These are phyloP conservation scores for Aspergillus hancockii DNA, from an alignment of 495 filamentous ascomycete species.

Conservation along the genomic window DNA sequence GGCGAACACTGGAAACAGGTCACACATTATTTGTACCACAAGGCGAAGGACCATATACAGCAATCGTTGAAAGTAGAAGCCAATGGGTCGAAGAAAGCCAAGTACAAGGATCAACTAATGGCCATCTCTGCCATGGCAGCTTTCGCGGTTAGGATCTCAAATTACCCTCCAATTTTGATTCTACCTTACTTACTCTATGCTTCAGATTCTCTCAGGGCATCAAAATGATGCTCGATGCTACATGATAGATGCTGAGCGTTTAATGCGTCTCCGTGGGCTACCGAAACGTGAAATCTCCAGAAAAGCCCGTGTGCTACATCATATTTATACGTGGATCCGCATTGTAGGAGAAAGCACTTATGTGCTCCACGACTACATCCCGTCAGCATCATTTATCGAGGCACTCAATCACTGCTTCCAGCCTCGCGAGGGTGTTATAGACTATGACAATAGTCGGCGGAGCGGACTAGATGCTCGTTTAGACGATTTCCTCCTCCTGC, in stretches of 20 bases:
- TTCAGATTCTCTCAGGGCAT: conserved; percentile 34
- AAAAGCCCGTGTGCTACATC: conserved; percentile 36
- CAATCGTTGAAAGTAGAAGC: conserved; percentile 32
- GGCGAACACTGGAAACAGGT: conserved; percentile 28
- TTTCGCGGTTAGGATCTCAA: conserved; percentile 27
- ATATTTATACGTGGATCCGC: conserved; percentile 39
- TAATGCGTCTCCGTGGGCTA: conserved; percentile 32
- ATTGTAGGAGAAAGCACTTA: conserved; percentile 41
- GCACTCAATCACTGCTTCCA: conserved; percentile 22
- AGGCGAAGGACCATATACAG: conserved; percentile 37
- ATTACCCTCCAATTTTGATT: neutral
- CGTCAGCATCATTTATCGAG: conserved; percentile 28
- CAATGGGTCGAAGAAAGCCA: conserved; percentile 32
- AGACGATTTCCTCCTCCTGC: conserved; percentile 37
- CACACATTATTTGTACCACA: conserved; percentile 27
- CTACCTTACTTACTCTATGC: conserved; percentile 1
- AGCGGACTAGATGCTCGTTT: conserved; percentile 25
- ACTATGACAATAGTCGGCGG: neutral
- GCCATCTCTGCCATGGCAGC: conserved; percentile 33
- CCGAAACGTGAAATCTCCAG: conserved; percentile 36
- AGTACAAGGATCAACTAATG: conserved; percentile 46
- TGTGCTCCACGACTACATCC: conserved; percentile 33
- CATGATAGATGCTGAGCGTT: conserved; percentile 35
- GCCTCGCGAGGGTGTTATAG: neutral
- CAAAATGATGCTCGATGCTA: conserved; percentile 36